Evolutionary conservation across 164 flowering plant genomes (phyloP), one percentile per base, ranked within the genome.

Genomic region (Annona cherimola): DNA sequence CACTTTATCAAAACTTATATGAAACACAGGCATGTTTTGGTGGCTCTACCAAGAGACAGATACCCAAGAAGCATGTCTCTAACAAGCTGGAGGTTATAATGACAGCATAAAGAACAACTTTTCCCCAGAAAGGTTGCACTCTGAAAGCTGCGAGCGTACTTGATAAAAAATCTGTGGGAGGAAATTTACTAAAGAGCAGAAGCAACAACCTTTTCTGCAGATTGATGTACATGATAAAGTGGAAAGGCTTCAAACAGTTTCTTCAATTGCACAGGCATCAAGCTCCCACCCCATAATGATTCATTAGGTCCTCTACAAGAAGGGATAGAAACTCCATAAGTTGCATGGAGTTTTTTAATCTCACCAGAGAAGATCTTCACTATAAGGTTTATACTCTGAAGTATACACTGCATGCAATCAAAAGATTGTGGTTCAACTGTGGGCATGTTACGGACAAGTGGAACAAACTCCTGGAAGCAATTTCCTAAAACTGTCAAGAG

Each of bases 231-330:
- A 57, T 82, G 77, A 65, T 74, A 73, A 35, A 92, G 83, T 46
- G 98, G 98, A 81, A 92, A 94, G 50, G 77, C 74, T 70, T 75
- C 78, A 16, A 87, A 81, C 69, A 92, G 77, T 81, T 83, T 90
- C 81, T 83, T 86, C 71, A 82, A 68, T 7, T 84, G 43, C 62
- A 71, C 61, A 39, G 83, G 81, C 26, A 84, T 72, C 44, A 81
- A 26, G 54, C 55, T 74, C 62, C 81, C 78, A 74, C 78, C 84
- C 78, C 66, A 74, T 18, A 67, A 50, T 7, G 63, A 14, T 45
- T 43, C 19, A 72, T 74, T 73, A 39, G 71, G n/a, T 76, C 68
- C 62, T 39, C 54, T 40, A 61, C 20, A 7, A n/a, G 72, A 57
- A 9, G 62, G 76, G 61, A 70, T 54, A 39, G 68, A 71, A 74